Evolutionary conservation across 2,329 filamentous ascomycete species (phyloP).

Genomic region (Fusarium marasasianum): DNA sequence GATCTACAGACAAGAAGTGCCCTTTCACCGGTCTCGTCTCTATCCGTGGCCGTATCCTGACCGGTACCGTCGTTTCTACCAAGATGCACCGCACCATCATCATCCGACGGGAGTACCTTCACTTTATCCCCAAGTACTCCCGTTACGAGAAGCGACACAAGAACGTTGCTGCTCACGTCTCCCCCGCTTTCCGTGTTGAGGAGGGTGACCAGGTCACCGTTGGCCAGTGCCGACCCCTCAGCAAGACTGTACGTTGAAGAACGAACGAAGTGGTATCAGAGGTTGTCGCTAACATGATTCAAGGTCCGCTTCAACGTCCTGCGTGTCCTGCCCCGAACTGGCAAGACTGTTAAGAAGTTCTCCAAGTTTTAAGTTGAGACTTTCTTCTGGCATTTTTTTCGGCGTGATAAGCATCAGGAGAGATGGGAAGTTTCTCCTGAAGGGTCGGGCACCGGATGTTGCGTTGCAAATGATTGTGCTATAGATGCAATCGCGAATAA

Average conservation of each 20-base stretch:
- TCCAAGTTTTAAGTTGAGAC: conserved; percentile 87
- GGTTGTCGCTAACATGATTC: conserved; percentile 35
- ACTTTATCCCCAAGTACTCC: conserved; percentile 99
- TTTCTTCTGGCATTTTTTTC: conserved; percentile 63
- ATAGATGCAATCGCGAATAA: conserved; percentile 57
- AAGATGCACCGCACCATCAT: conserved; percentile 99
- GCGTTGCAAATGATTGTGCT: conserved; percentile 55
- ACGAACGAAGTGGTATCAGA: not conserved
- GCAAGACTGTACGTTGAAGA: conserved; percentile 90
- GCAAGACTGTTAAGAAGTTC: conserved; percentile 98
- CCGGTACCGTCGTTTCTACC: conserved; percentile 98
- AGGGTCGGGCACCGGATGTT: conserved; percentile 55
- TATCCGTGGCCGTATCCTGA: conserved; percentile 99
- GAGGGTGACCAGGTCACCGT: conserved; percentile 99
- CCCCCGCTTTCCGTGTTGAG: conserved; percentile 99
- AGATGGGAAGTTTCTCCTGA: conserved; percentile 49
- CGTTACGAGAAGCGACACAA: conserved; percentile 99
- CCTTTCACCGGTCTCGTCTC: conserved; percentile 99
- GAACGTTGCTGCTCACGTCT: conserved; percentile 99
- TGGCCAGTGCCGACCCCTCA: conserved; percentile 98
- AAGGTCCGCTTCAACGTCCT: conserved; percentile 99
- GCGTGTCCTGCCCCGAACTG: conserved; percentile 95
- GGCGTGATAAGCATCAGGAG: conserved; percentile 62
- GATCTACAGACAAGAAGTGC: conserved; percentile 95
- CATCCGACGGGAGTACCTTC: conserved; percentile 99